These are phyloP conservation scores for Haematococcus sp. DNA, from an alignment of 139 green algal species.

Conservation along the genomic window DNA sequence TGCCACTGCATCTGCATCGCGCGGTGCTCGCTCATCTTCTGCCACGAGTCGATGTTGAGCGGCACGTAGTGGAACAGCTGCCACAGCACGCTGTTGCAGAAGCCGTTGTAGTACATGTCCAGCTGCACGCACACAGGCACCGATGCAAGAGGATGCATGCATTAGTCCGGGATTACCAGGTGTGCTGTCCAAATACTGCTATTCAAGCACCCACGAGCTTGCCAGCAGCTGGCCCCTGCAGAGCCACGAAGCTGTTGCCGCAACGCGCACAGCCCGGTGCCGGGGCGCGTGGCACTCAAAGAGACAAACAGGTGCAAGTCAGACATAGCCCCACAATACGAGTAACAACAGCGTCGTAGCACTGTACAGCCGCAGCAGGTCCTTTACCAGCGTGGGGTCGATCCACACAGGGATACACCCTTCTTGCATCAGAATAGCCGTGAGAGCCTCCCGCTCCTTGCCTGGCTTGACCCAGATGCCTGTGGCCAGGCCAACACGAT, in stretches of 20 bases:
- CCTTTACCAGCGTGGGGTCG: slow-evolving; percentile 62
- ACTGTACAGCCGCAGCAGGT: too few relatives aligned
- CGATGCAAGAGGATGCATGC: background rate
- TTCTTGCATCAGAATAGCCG: slow-evolving; percentile 66
- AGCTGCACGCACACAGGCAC: slow-evolving; percentile 21
- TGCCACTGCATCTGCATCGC: slow-evolving; percentile 91
- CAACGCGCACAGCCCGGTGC: too few relatives aligned
- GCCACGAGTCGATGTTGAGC: slow-evolving; percentile 85
- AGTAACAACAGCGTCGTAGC: too few relatives aligned
- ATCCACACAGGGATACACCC: slow-evolving; percentile 91
- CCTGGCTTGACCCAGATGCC: slow-evolving; percentile 75
- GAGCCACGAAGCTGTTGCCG: too few relatives aligned
- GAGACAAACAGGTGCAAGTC: too few relatives aligned
- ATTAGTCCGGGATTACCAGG: background rate
- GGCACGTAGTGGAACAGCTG: slow-evolving; percentile 98
- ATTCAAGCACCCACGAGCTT: too few relatives aligned
- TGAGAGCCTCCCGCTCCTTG: slow-evolving; percentile 67
- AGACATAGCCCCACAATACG: too few relatives aligned
- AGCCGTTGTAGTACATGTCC: slow-evolving; percentile 94
- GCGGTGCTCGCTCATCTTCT: slow-evolving; percentile 80
- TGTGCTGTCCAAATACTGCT: too few relatives aligned
- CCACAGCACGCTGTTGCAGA: slow-evolving; percentile 98
- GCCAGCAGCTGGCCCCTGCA: too few relatives aligned
- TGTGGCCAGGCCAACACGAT: too few relatives aligned
- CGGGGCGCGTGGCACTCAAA: too few relatives aligned